Percentiles rank a stretch among this genome's conserved stretches.
Conservation (phyloP, 2,329 filamentous ascomycete species). For the Phyllachora maydis region DNA sequence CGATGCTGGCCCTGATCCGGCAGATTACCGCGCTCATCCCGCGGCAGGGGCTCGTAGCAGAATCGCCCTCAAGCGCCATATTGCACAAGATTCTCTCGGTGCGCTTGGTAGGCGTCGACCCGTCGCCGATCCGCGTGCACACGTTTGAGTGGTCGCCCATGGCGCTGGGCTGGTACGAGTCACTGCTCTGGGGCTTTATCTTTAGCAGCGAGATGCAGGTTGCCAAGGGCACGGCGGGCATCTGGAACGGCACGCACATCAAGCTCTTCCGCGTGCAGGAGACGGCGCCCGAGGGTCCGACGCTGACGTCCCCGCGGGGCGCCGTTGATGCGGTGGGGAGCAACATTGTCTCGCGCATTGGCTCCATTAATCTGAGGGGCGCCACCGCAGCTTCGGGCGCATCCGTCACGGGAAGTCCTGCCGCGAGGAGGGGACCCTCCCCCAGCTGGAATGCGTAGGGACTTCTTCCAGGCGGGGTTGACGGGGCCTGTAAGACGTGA, state of each 20-base stretch:
- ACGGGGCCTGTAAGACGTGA: not conserved
- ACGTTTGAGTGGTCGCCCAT: conserved; percentile 88
- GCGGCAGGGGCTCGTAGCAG: conserved; percentile 21
- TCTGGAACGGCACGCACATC: conserved; percentile 85
- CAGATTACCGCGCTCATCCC: conserved; percentile 39
- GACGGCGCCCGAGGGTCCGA: conserved; percentile 59
- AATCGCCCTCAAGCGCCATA: conserved; percentile 20
- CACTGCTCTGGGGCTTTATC: conserved; percentile 79
- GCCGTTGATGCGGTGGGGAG: conserved; percentile 87
- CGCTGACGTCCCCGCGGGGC: conserved; percentile 64
- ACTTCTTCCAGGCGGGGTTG: no score
- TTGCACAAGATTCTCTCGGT: conserved; percentile 36
- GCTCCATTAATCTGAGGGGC: conserved; percentile 53
- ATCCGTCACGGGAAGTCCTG: conserved; percentile 1
- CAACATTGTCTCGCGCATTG: conserved; percentile 73
- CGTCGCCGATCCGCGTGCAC: conserved; percentile 56
- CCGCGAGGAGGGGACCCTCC: no score
- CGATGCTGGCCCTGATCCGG: conserved; percentile 57
- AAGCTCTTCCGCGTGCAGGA: conserved; percentile 82
- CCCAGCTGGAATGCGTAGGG: no score
- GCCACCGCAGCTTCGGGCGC: conserved; percentile 7
- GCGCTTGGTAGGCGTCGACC: conserved; percentile 51
- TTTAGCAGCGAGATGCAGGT: conserved; percentile 82
- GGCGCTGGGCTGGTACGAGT: conserved; percentile 88
- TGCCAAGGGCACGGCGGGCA: conserved; percentile 67